Evolutionary conservation across 2,329 filamentous ascomycete species (phyloP).

Genomic region (Claviceps fusiformis): DNA sequence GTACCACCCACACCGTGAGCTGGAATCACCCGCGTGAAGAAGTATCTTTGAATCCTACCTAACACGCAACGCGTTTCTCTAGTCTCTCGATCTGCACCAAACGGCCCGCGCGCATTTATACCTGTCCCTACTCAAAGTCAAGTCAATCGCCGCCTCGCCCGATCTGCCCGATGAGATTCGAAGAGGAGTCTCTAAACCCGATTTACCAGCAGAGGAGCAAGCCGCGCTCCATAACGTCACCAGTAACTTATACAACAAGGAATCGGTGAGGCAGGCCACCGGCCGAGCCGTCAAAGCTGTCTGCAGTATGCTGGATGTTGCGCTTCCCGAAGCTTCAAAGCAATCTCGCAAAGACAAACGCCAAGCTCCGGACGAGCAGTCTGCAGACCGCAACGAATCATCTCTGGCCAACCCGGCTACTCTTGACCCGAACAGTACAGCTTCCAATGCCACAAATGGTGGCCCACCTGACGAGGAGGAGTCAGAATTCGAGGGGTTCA

Average conservation of each 20-base stretch:
- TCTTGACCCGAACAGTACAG: conserved; percentile 5
- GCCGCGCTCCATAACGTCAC: conserved; percentile 44
- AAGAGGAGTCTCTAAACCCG: conserved; percentile 32
- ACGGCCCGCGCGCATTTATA: conserved; percentile 42
- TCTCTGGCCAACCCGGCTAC: no score
- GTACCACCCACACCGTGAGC: conserved; percentile 15
- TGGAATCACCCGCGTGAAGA: not conserved
- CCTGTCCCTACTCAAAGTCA: conserved; percentile 39
- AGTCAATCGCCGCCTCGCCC: conserved; percentile 36
- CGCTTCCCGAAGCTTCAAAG: conserved; percentile 28
- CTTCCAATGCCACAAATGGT: conserved; percentile 6
- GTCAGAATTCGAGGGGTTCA: conserved; percentile 25
- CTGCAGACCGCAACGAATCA: conserved; percentile 10
- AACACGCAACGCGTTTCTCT: not conserved
- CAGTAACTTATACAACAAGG: conserved; percentile 40
- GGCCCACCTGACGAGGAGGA: conserved; percentile 16
- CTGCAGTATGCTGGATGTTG: conserved; percentile 34
- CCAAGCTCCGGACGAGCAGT: conserved; percentile 18
- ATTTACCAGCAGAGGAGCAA: conserved; percentile 38
- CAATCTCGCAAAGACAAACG: conserved; percentile 18
- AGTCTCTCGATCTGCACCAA: conserved; percentile 45
- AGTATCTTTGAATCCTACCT: not conserved
- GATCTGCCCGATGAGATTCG: conserved; percentile 35
- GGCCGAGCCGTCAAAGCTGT: conserved; percentile 35
- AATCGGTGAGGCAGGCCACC: conserved; percentile 34